Base-by-base conservation (phyloP, 805 yeast species). In the Candida patagonica region DNA sequence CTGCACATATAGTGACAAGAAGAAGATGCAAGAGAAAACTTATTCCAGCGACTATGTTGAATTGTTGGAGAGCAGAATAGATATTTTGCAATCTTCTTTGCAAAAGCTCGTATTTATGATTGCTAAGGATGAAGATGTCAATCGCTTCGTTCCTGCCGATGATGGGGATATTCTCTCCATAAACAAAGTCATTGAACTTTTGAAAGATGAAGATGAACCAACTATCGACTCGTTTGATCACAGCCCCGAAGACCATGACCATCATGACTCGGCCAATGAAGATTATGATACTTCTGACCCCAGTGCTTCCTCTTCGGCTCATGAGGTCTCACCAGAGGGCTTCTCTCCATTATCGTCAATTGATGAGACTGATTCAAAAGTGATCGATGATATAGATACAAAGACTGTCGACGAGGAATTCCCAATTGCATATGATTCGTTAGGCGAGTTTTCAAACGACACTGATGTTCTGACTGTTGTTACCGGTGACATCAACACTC, bases 31-130 rank as follows among this genome's bases (percentile, higher is more conserved):
- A 42, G 81, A 77, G 35, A 76, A 75, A 53, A 60, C 62, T 21
- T 76, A 74, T 45, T 77, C 82, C 1, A 56, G 60, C 30, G 80
- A 79, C 5, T 77, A 78, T 46, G 79, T 77, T 8, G 84, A 78
- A 48, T 57, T 78, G 40, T 59, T 78, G 26, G 83, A 78, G 47
- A 72, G 77, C 21, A 55, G 83, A 35, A 55, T 75, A 27, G 73
- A 69, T 35, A 57, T 78, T 30, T 59, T 78, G 17, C 69, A 74
- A 36, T 66, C 66, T 47, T 61, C 76, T 1, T 54, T 78, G 34
- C 69, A 74, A 41, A 69, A 67, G 36, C 37, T 51, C 16, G 41
- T 51, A 12, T 26, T 41, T 27, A 42, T 44, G 35, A 31, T 52
- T 10, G 43, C 51, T 15, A 42, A 43, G n/a, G 33, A 42, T 30